phyloP scores from a whole-genome alignment of 2,329 filamentous ascomycete genomes.

The Mycosphaerella arachidis region DNA sequence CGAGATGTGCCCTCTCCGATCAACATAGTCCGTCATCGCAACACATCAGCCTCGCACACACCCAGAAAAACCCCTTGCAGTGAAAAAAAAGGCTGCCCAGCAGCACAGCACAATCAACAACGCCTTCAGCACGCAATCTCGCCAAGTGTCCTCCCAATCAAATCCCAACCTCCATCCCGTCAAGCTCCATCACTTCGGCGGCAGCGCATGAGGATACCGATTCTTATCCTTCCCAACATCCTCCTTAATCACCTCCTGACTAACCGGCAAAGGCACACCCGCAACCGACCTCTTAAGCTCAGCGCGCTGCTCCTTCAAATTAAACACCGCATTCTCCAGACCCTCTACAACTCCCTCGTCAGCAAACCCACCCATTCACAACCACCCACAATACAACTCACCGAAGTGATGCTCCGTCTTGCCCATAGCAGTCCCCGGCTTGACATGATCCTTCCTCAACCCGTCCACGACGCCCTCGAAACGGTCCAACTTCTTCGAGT shows the following conservation, averaged over 20 bases:
- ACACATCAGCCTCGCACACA: too few species aligned
- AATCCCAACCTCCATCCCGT: too few species aligned
- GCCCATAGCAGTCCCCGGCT: slow-evolving; percentile 3
- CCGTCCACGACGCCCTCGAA: slow-evolving; percentile 3
- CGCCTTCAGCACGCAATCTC: too few species aligned
- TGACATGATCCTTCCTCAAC: background rate
- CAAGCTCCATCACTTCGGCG: background rate
- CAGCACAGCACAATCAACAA: too few species aligned
- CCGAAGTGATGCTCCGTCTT: slow-evolving; percentile 1
- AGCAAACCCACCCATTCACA: too few species aligned
- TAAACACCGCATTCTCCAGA: slow-evolving; percentile 7
- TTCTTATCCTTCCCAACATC: background rate
- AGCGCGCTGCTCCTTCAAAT: slow-evolving; percentile 6
- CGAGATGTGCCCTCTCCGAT: background rate
- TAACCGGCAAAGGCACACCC: slow-evolving; percentile 2
- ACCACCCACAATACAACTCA: too few species aligned
- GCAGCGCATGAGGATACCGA: background rate
- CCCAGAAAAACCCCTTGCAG: too few species aligned
- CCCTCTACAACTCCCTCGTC: slow-evolving; percentile 2
- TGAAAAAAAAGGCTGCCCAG: too few species aligned
- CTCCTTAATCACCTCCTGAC: background rate
- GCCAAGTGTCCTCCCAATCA: too few species aligned
- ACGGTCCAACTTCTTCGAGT: slow-evolving; percentile 1
- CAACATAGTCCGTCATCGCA: background rate
- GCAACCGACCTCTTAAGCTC: slow-evolving; percentile 5